Evolutionary conservation across 805 yeast species (phyloP).

Genomic region (Tetrapisispora fleetii): DNA sequence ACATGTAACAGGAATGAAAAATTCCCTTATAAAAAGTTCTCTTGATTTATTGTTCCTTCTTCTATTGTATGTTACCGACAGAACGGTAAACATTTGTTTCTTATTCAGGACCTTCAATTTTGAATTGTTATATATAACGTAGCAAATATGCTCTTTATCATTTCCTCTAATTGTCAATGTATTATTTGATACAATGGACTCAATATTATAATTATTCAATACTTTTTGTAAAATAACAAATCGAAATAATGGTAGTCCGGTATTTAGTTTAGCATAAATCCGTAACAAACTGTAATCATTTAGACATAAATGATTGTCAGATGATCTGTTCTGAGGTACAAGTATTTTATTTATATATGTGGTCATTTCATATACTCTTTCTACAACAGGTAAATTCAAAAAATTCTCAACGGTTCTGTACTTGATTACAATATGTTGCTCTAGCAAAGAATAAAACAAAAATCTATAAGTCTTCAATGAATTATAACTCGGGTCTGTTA

Average conservation of each 20-base stretch:
- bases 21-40: not conserved
- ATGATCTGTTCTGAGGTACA: not conserved
- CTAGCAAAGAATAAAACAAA: not conserved
- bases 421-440: slow-evolving; percentile 7
- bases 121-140: not conserved
- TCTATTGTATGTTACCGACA: not conserved
- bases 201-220: slow-evolving; percentile 9
- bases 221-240: slow-evolving; percentile 19
- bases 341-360: not conserved
- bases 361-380: slow-evolving; percentile 3
- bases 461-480: not conserved
- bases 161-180: slow-evolving; percentile 14
- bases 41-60: not conserved
- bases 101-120: not conserved
- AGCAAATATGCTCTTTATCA: not conserved
- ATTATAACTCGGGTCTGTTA: slow-evolving; percentile 5
- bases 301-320: slow-evolving; percentile 1
- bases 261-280: slow-evolving; percentile 19
- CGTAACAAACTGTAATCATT: slow-evolving; percentile 21
- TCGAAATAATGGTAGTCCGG: slow-evolving; percentile 15
- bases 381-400: slow-evolving; percentile 1
- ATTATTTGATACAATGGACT: slow-evolving; percentile 10
- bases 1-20: not conserved
- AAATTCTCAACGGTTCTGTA: slow-evolving; percentile 8
- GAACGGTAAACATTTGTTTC: not conserved